These are phyloP conservation scores for Vickermania spadyakhi DNA, from an alignment of 208 protist genomes.

Conservation along the genomic window DNA sequence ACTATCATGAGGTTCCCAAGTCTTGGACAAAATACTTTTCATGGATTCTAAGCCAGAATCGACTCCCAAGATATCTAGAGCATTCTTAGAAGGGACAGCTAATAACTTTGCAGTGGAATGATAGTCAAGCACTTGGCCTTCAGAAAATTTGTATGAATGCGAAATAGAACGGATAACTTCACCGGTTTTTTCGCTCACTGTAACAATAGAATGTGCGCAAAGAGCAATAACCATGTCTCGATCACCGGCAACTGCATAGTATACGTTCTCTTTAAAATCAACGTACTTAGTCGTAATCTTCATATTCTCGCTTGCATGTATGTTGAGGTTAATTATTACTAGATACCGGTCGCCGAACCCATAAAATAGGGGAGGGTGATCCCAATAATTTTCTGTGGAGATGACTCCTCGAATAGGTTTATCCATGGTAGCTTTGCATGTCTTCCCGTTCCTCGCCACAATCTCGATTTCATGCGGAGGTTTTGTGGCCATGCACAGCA, in stretches of 20 bases:
- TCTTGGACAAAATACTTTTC: slow-evolving; percentile 53
- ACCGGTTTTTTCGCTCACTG: slow-evolving; percentile 50
- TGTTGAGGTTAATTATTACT: slow-evolving; percentile 44
- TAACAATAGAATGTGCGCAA: slow-evolving; percentile 43
- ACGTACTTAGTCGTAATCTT: slow-evolving; percentile 26
- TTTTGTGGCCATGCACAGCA: slow-evolving; percentile 80
- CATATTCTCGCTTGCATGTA: slow-evolving; percentile 62
- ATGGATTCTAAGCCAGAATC: slow-evolving; percentile 38
- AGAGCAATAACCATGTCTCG: slow-evolving; percentile 50
- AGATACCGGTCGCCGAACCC: slow-evolving; percentile 57
- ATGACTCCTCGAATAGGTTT: slow-evolving; percentile 35
- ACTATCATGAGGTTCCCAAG: slow-evolving; percentile 75
- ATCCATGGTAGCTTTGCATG: slow-evolving; percentile 45
- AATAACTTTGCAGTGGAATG: slow-evolving; percentile 45
- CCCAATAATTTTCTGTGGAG: slow-evolving; percentile 37
- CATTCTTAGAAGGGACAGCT: slow-evolving; percentile 55
- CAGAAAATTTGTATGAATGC: slow-evolving; percentile 38
- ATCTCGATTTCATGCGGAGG: slow-evolving; percentile 70
- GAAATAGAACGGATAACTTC: slow-evolving; percentile 21
- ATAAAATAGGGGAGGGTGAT: slow-evolving; percentile 59
- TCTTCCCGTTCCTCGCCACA: slow-evolving; percentile 61
- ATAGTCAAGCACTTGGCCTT: slow-evolving; percentile 58
- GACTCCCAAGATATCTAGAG: slow-evolving; percentile 49
- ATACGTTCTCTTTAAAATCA: slow-evolving; percentile 49
- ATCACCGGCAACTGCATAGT: slow-evolving; percentile 47